These are phyloP conservation scores for Russula lepida DNA, from an alignment of 768 basidiomycete genomes.

Conservation along the genomic window DNA sequence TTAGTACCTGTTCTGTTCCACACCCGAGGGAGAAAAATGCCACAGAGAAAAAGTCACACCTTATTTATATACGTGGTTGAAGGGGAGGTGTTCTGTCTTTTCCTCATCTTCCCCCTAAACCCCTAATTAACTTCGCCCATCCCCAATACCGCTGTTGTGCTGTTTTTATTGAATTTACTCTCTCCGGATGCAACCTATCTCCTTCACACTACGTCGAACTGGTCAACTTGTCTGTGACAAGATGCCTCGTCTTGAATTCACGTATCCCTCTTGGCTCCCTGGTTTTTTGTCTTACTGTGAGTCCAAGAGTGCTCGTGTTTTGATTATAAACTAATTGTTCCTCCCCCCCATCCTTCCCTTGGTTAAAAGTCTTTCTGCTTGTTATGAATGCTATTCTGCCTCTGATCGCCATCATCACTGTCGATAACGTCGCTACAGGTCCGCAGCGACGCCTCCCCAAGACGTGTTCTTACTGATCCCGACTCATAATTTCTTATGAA, in stretches of 20 bases:
- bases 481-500: too few species aligned
- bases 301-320: too few species aligned
- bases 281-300: constrained; percentile 5
- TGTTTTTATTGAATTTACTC: not conserved
- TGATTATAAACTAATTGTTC: too few species aligned
- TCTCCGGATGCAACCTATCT: not conserved
- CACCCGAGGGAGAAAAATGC: too few species aligned
- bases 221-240: constrained; percentile 16
- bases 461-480: not conserved
- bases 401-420: not conserved
- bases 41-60: too few species aligned
- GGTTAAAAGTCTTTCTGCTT: not conserved
- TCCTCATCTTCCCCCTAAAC: too few species aligned
- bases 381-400: constrained; percentile 3
- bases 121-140: not conserved
- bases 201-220: not conserved
- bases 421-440: constrained; percentile 1
- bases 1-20: too few species aligned
- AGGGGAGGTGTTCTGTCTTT: too few species aligned
- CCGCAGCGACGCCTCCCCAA: not conserved
- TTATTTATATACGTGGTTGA: too few species aligned
- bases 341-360: too few species aligned
- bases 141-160: not conserved
- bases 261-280: not conserved
- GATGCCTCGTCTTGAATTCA: not conserved